phyloP scores from a whole-genome alignment of 1,284 basidiomycete species.

The Hypsizygus ulmarius region DNA sequence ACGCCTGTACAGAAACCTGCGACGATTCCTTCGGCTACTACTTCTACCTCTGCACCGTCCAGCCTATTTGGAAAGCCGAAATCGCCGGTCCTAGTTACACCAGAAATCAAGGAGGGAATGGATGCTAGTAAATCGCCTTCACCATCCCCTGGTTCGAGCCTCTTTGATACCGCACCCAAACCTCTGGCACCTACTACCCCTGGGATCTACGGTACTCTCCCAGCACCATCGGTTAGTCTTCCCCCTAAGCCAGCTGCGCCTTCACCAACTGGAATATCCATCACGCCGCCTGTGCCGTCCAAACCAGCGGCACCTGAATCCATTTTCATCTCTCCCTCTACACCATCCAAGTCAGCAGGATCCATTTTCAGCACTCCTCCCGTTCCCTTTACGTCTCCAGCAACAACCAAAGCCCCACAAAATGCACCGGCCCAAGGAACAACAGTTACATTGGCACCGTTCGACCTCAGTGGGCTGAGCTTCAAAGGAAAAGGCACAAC shows the following conservation, averaged over 20 bases:
- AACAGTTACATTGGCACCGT: background rate
- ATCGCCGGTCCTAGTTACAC: conserved; percentile 12
- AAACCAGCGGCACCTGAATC: background rate
- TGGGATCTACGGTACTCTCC: background rate
- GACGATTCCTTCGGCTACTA: background rate
- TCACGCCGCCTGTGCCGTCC: background rate
- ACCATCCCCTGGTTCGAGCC: background rate
- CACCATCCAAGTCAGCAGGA: background rate
- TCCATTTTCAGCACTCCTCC: background rate
- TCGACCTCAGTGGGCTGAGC: background rate
- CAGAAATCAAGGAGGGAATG: background rate
- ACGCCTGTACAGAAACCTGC: conserved; percentile 7
- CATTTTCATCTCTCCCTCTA: too few species aligned
- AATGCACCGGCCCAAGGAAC: background rate
- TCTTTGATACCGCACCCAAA: background rate
- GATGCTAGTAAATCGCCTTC: too few species aligned
- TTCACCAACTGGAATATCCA: too few species aligned
- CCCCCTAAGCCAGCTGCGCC: background rate
- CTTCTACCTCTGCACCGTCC: conserved; percentile 13
- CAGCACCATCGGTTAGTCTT: background rate
- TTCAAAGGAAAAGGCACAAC: conserved; percentile 3
- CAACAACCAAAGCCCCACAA: background rate
- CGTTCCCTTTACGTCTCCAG: background rate
- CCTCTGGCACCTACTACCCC: background rate
- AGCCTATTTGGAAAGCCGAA: conserved; percentile 17